Evolutionary conservation across 441 rosid genomes (phyloP).

Genomic region (Populus tomentosa): DNA sequence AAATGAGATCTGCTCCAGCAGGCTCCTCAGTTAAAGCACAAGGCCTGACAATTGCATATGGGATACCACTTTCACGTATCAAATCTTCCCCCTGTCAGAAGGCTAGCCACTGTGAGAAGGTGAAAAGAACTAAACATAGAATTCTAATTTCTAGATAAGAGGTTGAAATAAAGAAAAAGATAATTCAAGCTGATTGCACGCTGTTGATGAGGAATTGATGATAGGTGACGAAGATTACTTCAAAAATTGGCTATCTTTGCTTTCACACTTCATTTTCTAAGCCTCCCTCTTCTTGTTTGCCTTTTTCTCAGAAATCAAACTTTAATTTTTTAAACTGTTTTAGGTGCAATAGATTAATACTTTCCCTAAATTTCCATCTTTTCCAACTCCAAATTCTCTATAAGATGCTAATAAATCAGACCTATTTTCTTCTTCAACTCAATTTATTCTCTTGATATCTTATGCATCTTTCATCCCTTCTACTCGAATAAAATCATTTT

Average conservation of each 20-base stretch:
- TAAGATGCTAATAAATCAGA: not conserved
- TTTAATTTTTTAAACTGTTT: not conserved
- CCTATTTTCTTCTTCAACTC: not conserved
- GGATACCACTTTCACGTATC: constrained; percentile 80
- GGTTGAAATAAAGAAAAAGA: not conserved
- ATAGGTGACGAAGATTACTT: not conserved
- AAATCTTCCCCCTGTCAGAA: constrained; percentile 71
- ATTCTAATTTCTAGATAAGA: constrained; percentile 1
- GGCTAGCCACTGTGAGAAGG: not conserved
- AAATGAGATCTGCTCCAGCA: constrained; percentile 87
- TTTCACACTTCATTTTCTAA: not conserved
- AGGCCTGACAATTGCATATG: constrained; percentile 80
- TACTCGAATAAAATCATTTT: not conserved
- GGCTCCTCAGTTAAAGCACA: constrained; percentile 95
- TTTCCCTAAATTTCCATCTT: not conserved
- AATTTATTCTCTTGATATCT: not conserved
- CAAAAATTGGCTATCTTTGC: not conserved
- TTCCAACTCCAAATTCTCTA: not conserved
- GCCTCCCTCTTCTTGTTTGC: not conserved
- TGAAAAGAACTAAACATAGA: not conserved
- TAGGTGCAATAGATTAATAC: not conserved
- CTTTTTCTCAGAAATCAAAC: not conserved
- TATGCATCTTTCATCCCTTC: not conserved
- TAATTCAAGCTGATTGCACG: not conserved
- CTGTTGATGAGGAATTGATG: not conserved